Evolutionary conservation across 2,329 filamentous ascomycete genomes (phyloP), one percentile per base, ranked within the genome.

Genomic region (Sordariomycetes sp.): DNA sequence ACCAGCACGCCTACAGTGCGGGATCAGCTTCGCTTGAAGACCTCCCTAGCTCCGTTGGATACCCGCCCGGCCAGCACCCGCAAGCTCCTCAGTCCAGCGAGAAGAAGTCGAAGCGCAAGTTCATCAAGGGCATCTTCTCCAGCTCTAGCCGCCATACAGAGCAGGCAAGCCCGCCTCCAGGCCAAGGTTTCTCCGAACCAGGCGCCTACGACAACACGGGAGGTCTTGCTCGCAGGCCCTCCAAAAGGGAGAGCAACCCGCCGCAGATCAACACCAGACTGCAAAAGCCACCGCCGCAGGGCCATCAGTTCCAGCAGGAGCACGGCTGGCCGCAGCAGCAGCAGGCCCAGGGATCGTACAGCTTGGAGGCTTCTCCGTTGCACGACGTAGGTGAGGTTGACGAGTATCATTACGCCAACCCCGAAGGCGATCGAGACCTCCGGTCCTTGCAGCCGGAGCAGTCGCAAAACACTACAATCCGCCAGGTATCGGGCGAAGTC

Each of bases 181-280:
- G 43, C 48, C 39, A 51, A 51, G 30, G 42, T 33, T 35, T 44
- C 39, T 43, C 33, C 44, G 42, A 21, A 38, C 46, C 40, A 51
- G 58, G 36, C 40, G 50, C 59, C 34, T 68, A 72, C 62, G 67
- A 70, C 48, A 70, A 67, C 47, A 61, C 59, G 39, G 43, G 55
- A 31, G 64, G 64, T 33, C 54, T 76, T 31, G 61, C 55, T 43
- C 72, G 72, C 42, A 63, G 70, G 44, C 63, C 68, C 21, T 79
- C 75, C 29, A 77, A 74, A 59, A 64, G 72, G 47, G 57, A 69
- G 51, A 70, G 69, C 64, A 63, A 68, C 45, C 44, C 42, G 52
- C 59, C 38, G 39, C 48, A 32, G 19, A 41, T 40, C 33, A 45
- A 40, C 38, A 42, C 39, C 19, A 42, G 33, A 30, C 38, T 42